These are phyloP conservation scores for Ophiosphaerella korrae DNA, from an alignment of 2,329 filamentous ascomycete genomes.

Conservation along the genomic window DNA sequence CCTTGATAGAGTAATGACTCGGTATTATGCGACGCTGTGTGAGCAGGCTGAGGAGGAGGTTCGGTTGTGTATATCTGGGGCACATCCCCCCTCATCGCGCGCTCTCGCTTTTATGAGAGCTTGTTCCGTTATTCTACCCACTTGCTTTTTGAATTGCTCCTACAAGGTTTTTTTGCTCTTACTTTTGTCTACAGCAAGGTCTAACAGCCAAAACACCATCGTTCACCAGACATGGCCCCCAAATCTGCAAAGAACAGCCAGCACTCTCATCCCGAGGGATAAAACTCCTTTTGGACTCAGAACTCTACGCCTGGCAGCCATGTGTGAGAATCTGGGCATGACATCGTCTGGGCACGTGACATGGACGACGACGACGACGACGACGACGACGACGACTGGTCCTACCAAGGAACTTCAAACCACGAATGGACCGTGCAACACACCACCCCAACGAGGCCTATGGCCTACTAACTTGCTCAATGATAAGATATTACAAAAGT, in stretches of 20 bases:
- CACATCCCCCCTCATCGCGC: neutral
- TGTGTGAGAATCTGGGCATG: too few species aligned
- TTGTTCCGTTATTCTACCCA: neutral
- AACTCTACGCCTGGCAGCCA: too few species aligned
- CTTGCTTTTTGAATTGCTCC: too few species aligned
- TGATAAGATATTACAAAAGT: neutral
- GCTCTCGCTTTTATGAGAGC: neutral
- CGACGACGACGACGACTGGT: neutral
- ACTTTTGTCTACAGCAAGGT: too few species aligned
- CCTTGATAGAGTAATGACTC: conserved; percentile 21
- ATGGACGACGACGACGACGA: neutral
- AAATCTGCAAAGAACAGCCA: too few species aligned
- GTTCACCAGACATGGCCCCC: too few species aligned
- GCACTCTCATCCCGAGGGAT: too few species aligned
- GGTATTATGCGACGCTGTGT: conserved; percentile 3
- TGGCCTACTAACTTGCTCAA: neutral
- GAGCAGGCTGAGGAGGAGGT: conserved; percentile 5
- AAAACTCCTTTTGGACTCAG: too few species aligned
- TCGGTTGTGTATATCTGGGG: conserved; percentile 14
- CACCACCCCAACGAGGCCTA: neutral
- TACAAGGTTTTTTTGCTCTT: too few species aligned
- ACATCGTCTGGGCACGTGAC: neutral
- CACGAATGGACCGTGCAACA: neutral
- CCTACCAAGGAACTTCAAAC: neutral
- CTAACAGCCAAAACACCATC: too few species aligned